Base-by-base conservation (phyloP, 192 early-diverging fungal genomes). In the Borealophlyctis nickersoniae region DNA sequence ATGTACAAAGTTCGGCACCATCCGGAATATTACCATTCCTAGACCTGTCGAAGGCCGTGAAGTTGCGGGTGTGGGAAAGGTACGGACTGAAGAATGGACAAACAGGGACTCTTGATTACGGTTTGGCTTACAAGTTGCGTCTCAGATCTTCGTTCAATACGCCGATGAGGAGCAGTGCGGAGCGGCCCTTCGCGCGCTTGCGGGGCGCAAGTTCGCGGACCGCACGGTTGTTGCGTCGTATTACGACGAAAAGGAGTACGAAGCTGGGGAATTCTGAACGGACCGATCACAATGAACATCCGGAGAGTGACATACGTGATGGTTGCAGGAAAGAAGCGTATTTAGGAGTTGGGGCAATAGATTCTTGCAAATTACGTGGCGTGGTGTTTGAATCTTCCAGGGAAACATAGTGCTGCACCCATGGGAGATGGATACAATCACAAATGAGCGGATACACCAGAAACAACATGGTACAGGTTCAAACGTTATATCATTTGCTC, bases 201-300 rank as follows among this genome's bases (percentile, higher is more conserved):
- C 93, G 26, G 96, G 96, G 32, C 85, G 96, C 34, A 92, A 89
- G 78, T 98, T 98, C 73, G 88, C 88, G 49, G 91, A 93, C 32
- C 81, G 95, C 28, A 98, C 94, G 2, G 95, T 98, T 32, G 73
- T 98, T 56, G 87, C 94, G 7, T 83, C 91, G 14, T 97, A 87
- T 70, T 88, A 87, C 58, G 73, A 87, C 27, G 88, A 92, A 55
- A 82, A 86, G 3, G 84, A 84, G 62, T 96, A 89, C 71, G 57
- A 69, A 24, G 75, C 74, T 49, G 78, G 80, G 4, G 85, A 92
- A 32, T 69, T 60, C 45, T 69, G 39, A 45, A 45, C 39, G 19
- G 7, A 19, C 39, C 39, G 7, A 7, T 19, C 39, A 45, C 7
- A 19, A 7, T 19, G 39, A 45, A 45, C 7, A 45, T 13, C 39